Evolutionary conservation across 2,329 filamentous ascomycete genomes (phyloP), one percentile per base, ranked within the genome.

Genomic region (Amauroascus verrucosus): DNA sequence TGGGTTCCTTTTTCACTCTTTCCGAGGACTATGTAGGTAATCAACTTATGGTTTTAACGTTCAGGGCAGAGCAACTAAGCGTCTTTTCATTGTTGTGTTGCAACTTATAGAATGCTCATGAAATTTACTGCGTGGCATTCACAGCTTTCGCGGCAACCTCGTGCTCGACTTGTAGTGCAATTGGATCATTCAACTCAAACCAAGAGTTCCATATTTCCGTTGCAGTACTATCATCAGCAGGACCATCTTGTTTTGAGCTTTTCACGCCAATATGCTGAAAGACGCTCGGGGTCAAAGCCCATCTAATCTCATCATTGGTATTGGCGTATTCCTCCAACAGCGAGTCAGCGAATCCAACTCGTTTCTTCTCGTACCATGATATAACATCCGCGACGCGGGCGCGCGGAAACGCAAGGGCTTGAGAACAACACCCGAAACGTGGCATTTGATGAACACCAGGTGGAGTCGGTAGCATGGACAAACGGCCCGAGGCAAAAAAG

Each of bases 131-230:
- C 9, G 33, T 35, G 33, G 9, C 33, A 35, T 35, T 35, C 16
- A 5, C 18, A 11, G 37, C 8, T 11, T 40, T 45, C 2, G 24
- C 30, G 43, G 45, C 32, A 46, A 22, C 33, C 5, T 51, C 47
- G 43, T 52, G 53, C 41, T 55, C 48, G 47, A 33, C 13, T 26
- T 55, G 40, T 32, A 55, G 26, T 13, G 53, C 35, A 32, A 51
- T 52, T 11, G 48, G 48, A 18, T 55, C 53, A 47, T 55, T 55
- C 40, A 55, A 24, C 41, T 55, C 53, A 41, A 55, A 55, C 4
- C 30, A 22, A 30, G 30, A 48, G 35, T 55, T 55, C 53, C 53
- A 55, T 24, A 48, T 51, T 26, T 13, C 18, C 41, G 44, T 55
- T 26, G 53, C 53, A 13, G n/a, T 48, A 46, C 32, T 30, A 24